A percentile compares a stretch with the other conserved stretches of the same genome.
Conservation (phyloP, 2,329 filamentous ascomycete genomes). For the Aspergillus ustus region DNA sequence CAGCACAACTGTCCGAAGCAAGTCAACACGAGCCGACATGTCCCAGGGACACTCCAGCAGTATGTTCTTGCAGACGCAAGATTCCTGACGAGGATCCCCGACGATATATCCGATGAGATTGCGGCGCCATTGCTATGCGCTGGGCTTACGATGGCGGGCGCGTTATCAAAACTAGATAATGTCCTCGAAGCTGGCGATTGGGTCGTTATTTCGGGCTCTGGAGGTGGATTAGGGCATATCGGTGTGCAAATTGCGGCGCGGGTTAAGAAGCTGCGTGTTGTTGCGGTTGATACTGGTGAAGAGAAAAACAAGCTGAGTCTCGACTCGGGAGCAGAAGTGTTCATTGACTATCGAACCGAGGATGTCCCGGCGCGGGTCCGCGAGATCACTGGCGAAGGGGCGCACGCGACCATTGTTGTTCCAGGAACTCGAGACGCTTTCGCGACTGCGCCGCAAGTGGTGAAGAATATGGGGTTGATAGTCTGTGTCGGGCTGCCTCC, state of each 20-base stretch:
- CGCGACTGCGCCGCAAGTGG: not conserved
- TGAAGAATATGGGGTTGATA: constrained; percentile 22
- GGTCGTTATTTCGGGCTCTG: not conserved
- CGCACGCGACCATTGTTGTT: not conserved
- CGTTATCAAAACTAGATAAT: not conserved
- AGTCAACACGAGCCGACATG: constrained; percentile 27
- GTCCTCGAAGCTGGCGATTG: not conserved
- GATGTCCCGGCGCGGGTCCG: not conserved
- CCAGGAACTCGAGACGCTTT: not conserved
- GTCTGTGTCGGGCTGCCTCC: constrained; percentile 28
- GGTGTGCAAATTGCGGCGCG: not conserved
- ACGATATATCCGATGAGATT: constrained; percentile 17
- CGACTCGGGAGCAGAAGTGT: not conserved
- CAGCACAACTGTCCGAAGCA: constrained; percentile 28
- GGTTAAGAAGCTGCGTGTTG: not conserved
- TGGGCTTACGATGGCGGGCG: not conserved
- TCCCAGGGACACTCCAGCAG: constrained; percentile 32
- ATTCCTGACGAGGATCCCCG: constrained; percentile 27
- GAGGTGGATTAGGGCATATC: not conserved
- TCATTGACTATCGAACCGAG: not conserved
- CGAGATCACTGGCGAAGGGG: not conserved
- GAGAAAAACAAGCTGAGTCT: not conserved
- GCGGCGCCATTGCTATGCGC: not conserved
- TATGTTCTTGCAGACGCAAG: constrained; percentile 30
- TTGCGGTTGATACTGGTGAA: not conserved